Evolutionary conservation across 768 basidiomycete species (phyloP), one percentile per base, ranked within the genome.

Genomic region (Leucosporidium scottii): DNA sequence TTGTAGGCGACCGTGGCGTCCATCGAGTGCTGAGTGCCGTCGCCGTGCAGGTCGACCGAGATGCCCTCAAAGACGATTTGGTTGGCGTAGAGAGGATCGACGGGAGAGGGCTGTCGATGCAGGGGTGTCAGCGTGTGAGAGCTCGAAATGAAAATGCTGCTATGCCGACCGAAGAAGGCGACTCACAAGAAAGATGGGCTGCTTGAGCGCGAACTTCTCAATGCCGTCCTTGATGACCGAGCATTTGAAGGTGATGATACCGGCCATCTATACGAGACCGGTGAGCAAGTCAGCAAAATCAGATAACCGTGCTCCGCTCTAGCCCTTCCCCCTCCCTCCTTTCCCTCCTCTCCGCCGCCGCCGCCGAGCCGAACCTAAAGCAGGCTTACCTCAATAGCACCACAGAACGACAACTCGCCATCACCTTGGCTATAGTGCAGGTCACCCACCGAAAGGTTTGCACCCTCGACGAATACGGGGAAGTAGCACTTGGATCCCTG

Each of bases 401-500:
- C 34, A 36, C 34, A 36, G 34, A 36, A 59, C 1, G 54, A 57
- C 17, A 73, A 57, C 56, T 77, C 73, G 59, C 73, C 86, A 79
- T 89, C 88, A 27, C 87, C 88, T 76, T 89, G 87, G 21, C 86
- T 87, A 77, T 89, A 89, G 74, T 90, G 88, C 30, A 89, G 79
- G 75, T 89, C 88, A 1, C 88, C 88, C 25, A 89, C 85, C 0
- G 88, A 88, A 4, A 90, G 79, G 67, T 88, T 87, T 2, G 88
- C 88, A 8, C 87, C 88, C 55, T 84, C 81, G 39, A 90, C 79
- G 71, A 87, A 90, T 3, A 90, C 88, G 3, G 88, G 88, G 79
- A 89, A 85, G 75, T 88, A 88, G 76, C 85, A 86, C 2, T 85
- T 73, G 12, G 75, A 73, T 1, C 77, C 77, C 34, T 36, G 34